A percentile compares a stretch with the other conserved stretches of the same genome.
Conservation (phyloP, 768 basidiomycete genomes). For the Pleurotus sapidus region DNA sequence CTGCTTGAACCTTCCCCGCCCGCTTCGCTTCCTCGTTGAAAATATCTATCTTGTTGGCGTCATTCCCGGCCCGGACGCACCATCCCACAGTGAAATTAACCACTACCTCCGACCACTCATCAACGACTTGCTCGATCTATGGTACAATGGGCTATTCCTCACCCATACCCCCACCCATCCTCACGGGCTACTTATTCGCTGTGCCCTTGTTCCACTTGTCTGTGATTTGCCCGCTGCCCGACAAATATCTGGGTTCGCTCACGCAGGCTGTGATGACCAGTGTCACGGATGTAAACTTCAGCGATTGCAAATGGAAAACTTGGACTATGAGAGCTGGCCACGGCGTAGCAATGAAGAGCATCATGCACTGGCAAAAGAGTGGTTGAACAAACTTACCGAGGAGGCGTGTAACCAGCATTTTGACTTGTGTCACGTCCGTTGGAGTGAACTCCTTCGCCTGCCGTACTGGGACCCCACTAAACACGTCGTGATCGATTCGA, state of each 20-base stretch:
- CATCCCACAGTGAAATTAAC: too few species aligned
- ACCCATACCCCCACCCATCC: neutral
- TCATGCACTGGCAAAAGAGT: slow-evolving; percentile 12
- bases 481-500: slow-evolving; percentile 27
- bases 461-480: slow-evolving; percentile 30
- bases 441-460: slow-evolving; percentile 24
- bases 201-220: slow-evolving; percentile 14
- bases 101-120: too few species aligned
- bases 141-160: neutral
- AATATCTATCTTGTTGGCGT: too few species aligned
- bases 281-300: slow-evolving; percentile 17
- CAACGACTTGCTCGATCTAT: too few species aligned
- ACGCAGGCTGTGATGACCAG: slow-evolving; percentile 13
- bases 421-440: slow-evolving; percentile 21
- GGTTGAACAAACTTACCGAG: slow-evolving; percentile 11
- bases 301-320: slow-evolving; percentile 13
- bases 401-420: slow-evolving; percentile 8
- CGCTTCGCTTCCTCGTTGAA: too few species aligned
- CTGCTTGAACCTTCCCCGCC: too few species aligned
- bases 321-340: slow-evolving; percentile 14
- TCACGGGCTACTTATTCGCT: neutral
- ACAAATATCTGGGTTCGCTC: slow-evolving; percentile 24
- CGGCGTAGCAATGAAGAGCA: slow-evolving; percentile 11
- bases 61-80: too few species aligned
- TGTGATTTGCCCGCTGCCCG: slow-evolving; percentile 33